phyloP scores from a whole-genome alignment of 768 basidiomycete genomes.

The Suillus occidentalis region DNA sequence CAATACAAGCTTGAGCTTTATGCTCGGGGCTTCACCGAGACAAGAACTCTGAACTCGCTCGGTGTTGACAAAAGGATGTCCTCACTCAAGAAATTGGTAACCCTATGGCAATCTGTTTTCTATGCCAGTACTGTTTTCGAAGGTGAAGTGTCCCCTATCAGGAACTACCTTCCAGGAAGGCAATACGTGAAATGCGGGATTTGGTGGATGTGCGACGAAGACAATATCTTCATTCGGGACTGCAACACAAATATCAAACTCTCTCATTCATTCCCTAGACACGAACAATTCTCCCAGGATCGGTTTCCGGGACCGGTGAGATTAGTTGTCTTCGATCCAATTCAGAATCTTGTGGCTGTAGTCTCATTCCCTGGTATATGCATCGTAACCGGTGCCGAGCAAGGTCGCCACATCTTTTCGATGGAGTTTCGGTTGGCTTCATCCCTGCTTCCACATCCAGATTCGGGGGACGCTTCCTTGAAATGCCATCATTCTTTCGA shows the following conservation, averaged over 20 bases:
- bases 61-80: not conserved
- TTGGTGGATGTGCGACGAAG: not conserved
- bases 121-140: not conserved
- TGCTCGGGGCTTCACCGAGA: not conserved
- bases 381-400: not conserved
- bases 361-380: not conserved
- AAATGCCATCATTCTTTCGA: conserved; percentile 1
- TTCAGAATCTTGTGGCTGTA: not conserved
- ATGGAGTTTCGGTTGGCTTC: not conserved
- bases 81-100: not conserved
- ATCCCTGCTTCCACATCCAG: not conserved
- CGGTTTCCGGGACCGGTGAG: too few relatives aligned
- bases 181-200: not conserved
- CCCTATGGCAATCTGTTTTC: not conserved
- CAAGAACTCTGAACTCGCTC: not conserved
- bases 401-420: not conserved
- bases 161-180: not conserved
- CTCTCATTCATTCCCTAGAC: not conserved
- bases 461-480: not conserved
- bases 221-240: not conserved
- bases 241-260: not conserved
- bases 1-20: conserved; percentile 1
- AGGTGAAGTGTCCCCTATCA: not conserved
- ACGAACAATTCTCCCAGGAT: not conserved
- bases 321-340: not conserved